These are phyloP conservation scores for Calonectria crousiana DNA, from an alignment of 2,329 filamentous ascomycete genomes.

Conservation along the genomic window DNA sequence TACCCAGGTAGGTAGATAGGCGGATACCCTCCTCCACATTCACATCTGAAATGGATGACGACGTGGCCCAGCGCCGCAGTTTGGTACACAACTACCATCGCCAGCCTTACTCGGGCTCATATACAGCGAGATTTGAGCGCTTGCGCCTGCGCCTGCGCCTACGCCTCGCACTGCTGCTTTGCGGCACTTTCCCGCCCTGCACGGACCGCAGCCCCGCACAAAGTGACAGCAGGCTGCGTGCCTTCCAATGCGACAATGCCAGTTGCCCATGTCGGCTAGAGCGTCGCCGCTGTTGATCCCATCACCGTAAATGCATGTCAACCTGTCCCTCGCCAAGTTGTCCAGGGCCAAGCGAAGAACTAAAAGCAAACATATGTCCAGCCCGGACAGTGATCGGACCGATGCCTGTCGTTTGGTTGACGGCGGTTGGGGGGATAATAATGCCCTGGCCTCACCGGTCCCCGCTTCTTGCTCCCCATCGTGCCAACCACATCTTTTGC, in stretches of 20 bases:
- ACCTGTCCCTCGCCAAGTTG: not conserved
- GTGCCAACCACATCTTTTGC: conserved; percentile 44
- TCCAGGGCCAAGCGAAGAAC: conserved; percentile 2
- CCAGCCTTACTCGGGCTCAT: not conserved
- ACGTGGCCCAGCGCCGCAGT: not conserved
- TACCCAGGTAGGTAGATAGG: conserved; percentile 11
- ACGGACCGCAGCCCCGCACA: not conserved
- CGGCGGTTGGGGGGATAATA: conserved; percentile 34
- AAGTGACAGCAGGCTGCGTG: not conserved
- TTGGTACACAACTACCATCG: not conserved
- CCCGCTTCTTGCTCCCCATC: conserved; percentile 36
- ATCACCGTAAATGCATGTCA: not conserved
- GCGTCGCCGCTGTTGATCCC: not conserved
- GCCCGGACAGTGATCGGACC: conserved; percentile 36
- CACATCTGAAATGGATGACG: conserved; percentile 3
- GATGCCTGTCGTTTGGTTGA: conserved; percentile 28
- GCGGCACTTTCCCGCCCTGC: not conserved
- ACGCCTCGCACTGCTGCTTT: not conserved
- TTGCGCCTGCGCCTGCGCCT: too few relatives aligned
- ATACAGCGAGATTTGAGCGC: not conserved
- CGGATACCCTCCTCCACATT: conserved; percentile 9
- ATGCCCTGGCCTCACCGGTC: conserved; percentile 43
- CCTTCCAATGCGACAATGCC: not conserved
- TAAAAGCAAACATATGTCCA: conserved; percentile 23
- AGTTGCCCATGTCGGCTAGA: conserved; percentile 6